Evolutionary conservation across 139 green algal genomes (phyloP).

Genomic region (Diplosphaera chodatii): DNA sequence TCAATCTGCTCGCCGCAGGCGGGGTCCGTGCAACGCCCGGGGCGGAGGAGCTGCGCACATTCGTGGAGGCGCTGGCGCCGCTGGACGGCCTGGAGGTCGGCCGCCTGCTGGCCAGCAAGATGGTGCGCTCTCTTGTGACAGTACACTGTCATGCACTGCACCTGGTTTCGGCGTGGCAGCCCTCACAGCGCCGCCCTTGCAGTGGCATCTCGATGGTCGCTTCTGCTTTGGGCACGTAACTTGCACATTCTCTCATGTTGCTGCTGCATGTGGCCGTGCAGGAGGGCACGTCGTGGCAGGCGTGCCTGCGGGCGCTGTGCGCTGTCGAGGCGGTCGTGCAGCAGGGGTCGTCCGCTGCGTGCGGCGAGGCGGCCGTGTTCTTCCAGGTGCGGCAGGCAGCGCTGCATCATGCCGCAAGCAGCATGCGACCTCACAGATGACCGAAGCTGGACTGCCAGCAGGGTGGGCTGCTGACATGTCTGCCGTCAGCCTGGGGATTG

Average conservation of each 20-base stretch:
- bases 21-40: slow-evolving; percentile 54
- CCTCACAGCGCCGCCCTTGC: too few relatives aligned
- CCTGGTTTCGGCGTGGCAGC: too few relatives aligned
- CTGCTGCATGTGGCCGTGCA: slow-evolving; percentile 18
- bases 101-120: slow-evolving; percentile 53
- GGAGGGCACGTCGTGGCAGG: slow-evolving; percentile 50
- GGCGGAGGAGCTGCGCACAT: slow-evolving; percentile 51
- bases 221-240: too few relatives aligned
- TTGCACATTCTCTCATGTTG: too few relatives aligned
- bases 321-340: slow-evolving; percentile 63
- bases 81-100: slow-evolving; percentile 56
- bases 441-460: too few relatives aligned
- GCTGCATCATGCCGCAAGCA: too few relatives aligned
- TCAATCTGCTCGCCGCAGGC: not conserved
- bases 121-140: slow-evolving; percentile 60
- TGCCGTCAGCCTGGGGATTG: too few relatives aligned
- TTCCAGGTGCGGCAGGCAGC: slow-evolving; percentile 56
- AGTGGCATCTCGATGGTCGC: too few relatives aligned
- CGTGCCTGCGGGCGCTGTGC: slow-evolving; percentile 57
- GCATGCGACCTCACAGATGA: too few relatives aligned
- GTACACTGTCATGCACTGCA: too few relatives aligned
- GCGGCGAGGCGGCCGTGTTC: slow-evolving; percentile 61
- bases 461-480: too few relatives aligned
- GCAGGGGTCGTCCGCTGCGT: slow-evolving; percentile 34
- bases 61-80: slow-evolving; percentile 51